These are phyloP conservation scores for Chlorella ohadii DNA, from an alignment of 139 green algal genomes.

Conservation along the genomic window DNA sequence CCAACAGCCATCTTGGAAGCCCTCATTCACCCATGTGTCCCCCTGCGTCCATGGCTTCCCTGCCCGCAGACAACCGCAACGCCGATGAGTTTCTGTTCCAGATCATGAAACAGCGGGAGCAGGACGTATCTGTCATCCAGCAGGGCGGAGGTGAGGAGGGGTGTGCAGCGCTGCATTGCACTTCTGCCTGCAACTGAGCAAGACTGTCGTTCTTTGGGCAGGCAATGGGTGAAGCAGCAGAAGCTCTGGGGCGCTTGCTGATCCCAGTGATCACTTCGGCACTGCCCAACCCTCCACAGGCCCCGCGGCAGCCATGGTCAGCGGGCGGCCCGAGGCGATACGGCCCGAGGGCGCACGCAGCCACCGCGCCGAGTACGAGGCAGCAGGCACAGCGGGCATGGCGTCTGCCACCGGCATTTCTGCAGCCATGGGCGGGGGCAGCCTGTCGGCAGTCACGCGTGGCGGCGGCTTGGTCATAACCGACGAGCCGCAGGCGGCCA, in stretches of 20 bases:
- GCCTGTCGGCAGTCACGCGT: not conserved
- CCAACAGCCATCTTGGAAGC: no score
- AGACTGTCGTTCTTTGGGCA: no score
- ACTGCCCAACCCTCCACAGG: not conserved
- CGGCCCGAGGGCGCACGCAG: not conserved
- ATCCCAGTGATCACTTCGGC: no score
- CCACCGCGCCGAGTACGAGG: constrained; percentile 9
- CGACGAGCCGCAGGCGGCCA: not conserved
- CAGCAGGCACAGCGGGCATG: not conserved
- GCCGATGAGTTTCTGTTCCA: constrained; percentile 7
- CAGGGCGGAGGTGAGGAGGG: not conserved
- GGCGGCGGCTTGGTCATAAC: constrained; percentile 5
- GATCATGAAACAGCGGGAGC: not conserved
- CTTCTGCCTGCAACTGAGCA: no score
- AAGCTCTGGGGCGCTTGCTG: no score
- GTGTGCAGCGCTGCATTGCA: no score
- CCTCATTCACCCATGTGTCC: not conserved
- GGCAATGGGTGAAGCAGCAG: no score
- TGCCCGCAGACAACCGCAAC: not conserved
- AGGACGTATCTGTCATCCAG: not conserved
- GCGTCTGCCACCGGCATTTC: not conserved
- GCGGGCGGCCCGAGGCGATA: not conserved
- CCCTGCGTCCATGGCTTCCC: no score
- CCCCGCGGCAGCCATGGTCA: not conserved
- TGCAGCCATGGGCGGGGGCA: not conserved